Evolutionary conservation across 768 basidiomycete genomes (phyloP).

Genomic region (Termitomyces sp.): DNA sequence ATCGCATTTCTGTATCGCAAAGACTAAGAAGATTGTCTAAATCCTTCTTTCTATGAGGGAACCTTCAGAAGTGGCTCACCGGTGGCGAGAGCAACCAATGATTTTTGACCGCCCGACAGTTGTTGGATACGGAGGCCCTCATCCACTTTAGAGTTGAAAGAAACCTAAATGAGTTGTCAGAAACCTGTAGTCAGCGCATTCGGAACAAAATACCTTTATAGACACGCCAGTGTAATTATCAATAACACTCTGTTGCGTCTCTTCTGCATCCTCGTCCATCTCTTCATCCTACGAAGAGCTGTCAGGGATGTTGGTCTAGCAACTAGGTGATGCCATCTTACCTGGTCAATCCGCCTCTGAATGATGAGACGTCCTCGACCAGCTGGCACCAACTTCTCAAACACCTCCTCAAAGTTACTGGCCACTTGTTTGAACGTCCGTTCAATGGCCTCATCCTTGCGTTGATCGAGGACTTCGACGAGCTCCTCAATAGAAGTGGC

Average conservation of each 20-base stretch:
- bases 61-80: constrained; percentile 41
- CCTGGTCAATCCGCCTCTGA: constrained; percentile 86
- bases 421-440: constrained; percentile 98
- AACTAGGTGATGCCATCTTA: constrained; percentile 22
- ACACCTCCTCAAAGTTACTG: constrained; percentile 95
- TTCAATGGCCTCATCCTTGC: constrained; percentile 99
- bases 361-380: constrained; percentile 91
- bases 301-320: neutral
- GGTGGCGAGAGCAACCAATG: constrained; percentile 91
- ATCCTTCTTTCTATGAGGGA: neutral
- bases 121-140: constrained; percentile 97
- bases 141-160: constrained; percentile 98
- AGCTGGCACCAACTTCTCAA: constrained; percentile 93
- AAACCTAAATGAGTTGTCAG: constrained; percentile 56
- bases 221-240: constrained; percentile 97
- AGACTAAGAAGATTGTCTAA: constrained; percentile 50
- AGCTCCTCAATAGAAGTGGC: constrained; percentile 89
- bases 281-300: constrained; percentile 61
- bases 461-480: constrained; percentile 89
- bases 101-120: constrained; percentile 96
- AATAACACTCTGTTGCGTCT: constrained; percentile 69
- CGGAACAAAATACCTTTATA: constrained; percentile 64
- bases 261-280: constrained; percentile 68
- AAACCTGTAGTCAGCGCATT: neutral
- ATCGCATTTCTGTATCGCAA: constrained; percentile 98